phyloP scores from a whole-genome alignment of 768 basidiomycete genomes.

The Pisolithus orientalis region DNA sequence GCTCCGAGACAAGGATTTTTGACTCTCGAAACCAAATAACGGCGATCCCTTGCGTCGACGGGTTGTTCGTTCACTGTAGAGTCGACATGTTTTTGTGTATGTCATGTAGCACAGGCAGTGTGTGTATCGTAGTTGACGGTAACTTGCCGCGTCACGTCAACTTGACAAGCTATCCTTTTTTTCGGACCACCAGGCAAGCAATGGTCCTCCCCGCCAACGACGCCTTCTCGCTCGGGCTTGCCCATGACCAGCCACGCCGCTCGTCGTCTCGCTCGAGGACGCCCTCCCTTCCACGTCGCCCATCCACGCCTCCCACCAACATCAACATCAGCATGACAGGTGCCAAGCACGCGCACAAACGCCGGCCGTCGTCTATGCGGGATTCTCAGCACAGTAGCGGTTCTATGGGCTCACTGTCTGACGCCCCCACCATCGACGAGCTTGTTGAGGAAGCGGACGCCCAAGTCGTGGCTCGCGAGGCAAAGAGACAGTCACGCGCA shows the following conservation, averaged over 20 bases:
- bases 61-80: slow-evolving; percentile 28
- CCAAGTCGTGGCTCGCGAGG: slow-evolving; percentile 12
- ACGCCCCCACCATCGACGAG: slow-evolving; percentile 16
- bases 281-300: slow-evolving; percentile 30
- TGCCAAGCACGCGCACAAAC: slow-evolving; percentile 27
- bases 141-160: too few species aligned
- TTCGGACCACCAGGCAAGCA: neutral
- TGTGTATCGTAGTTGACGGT: too few species aligned
- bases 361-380: slow-evolving; percentile 17
- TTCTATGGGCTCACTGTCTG: slow-evolving; percentile 2
- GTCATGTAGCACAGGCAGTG: neutral
- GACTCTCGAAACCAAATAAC: slow-evolving; percentile 61
- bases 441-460: slow-evolving; percentile 18
- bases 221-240: slow-evolving; percentile 30
- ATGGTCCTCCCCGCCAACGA: slow-evolving; percentile 32
- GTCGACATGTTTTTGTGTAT: slow-evolving; percentile 14
- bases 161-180: too few species aligned
- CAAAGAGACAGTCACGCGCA: slow-evolving; percentile 6
- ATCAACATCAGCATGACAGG: slow-evolving; percentile 33
- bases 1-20: slow-evolving; percentile 61
- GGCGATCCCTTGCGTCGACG: slow-evolving; percentile 12
- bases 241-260: slow-evolving; percentile 29
- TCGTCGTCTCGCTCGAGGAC: slow-evolving; percentile 18
- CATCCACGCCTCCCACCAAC: slow-evolving; percentile 27
- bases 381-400: slow-evolving; percentile 17